Evolutionary conservation across 2,329 filamentous ascomycete species (phyloP), one percentile per base, ranked within the genome.

Genomic region (Fusarium cyanostomum): DNA sequence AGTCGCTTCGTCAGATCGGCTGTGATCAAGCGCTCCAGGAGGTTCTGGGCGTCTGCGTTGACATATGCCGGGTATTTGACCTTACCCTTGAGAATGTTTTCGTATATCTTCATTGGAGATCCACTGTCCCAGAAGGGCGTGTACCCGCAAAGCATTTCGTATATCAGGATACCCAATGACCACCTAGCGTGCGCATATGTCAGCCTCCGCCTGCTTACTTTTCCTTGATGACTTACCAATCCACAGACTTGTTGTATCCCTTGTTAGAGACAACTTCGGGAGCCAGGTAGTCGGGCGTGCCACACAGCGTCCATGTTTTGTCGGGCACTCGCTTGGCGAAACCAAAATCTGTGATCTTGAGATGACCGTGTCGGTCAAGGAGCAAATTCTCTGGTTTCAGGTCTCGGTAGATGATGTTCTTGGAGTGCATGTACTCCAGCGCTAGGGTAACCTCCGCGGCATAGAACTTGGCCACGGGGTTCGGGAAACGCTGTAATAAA

Each of bases 261-360:
- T 98, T 98, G 77, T 94, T 97, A 59, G 93, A 94, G n/a, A 99
- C 95, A 12, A 99, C 95, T 79, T 99, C 95, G 0, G 95, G 95
- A 1, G 95, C 95, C 31, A 99, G 86, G 75, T 99, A 99, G 78
- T 99, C 95, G 7, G 95, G 95, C 11, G 95, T 99, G 59, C 95
- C 95, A 75, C 95, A 99, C 37, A 99, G 85, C 24, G 95, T 99
- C 95, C 95, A 99, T 37, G 95, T 99, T 79, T 98, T 98, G 83
- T 99, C 95, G 13, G 94, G 94, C 24, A 99, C 95, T 69, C 94
- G 92, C 82, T 99, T 99, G 45, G 95, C 95, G 74, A 99, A 99
- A 3, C 95, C 95, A 79, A 99, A 99, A 81, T 99, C 94, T 13
- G 94, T 97, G 73, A 97, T 97, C 78, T 97, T 97, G 65, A 97